Conservation (phyloP, 352 stramenopile genomes). For the Phytophthora crassamura region DNA sequence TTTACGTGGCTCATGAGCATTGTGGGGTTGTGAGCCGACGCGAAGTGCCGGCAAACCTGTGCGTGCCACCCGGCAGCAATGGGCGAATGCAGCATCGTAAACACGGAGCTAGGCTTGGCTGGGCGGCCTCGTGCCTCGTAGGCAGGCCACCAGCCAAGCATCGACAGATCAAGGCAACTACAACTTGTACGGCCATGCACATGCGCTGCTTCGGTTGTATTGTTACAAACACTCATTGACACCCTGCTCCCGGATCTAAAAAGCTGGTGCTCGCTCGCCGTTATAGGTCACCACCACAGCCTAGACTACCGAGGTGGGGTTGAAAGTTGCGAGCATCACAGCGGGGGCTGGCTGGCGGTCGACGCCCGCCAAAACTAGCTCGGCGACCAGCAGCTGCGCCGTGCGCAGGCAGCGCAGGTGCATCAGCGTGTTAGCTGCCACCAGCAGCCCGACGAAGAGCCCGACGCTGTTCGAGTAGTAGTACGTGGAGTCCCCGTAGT, state of each 20-base stretch:
- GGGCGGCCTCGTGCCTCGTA: too few relatives aligned
- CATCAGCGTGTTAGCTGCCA: slow-evolving; percentile 63
- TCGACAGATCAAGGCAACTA: too few relatives aligned
- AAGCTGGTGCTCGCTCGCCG: neutral
- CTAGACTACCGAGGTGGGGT: slow-evolving; percentile 33
- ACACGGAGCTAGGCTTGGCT: too few relatives aligned
- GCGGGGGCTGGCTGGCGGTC: slow-evolving; percentile 22
- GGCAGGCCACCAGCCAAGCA: neutral
- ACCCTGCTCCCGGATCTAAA: slow-evolving; percentile 8
- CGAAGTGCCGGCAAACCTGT: too few relatives aligned
- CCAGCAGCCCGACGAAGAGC: slow-evolving; percentile 58
- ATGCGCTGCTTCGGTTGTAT: slow-evolving; percentile 11
- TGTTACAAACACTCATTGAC: slow-evolving; percentile 23
- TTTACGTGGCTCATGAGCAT: slow-evolving; percentile 21
- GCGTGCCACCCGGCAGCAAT: too few relatives aligned
- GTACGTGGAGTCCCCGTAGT: slow-evolving; percentile 32
- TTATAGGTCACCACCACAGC: slow-evolving; percentile 1
- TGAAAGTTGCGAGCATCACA: slow-evolving; percentile 26
- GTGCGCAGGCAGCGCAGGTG: slow-evolving; percentile 62
- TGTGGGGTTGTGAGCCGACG: slow-evolving; percentile 26
- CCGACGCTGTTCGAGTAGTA: slow-evolving; percentile 50
- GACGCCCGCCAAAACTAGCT: slow-evolving; percentile 38
- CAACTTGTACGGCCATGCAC: too few relatives aligned
- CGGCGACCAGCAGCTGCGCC: slow-evolving; percentile 35
- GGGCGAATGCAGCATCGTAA: too few relatives aligned